These are phyloP conservation scores for Toxoplasma gondii DNA, from an alignment of 169 alveolate species.

Conservation along the genomic window DNA sequence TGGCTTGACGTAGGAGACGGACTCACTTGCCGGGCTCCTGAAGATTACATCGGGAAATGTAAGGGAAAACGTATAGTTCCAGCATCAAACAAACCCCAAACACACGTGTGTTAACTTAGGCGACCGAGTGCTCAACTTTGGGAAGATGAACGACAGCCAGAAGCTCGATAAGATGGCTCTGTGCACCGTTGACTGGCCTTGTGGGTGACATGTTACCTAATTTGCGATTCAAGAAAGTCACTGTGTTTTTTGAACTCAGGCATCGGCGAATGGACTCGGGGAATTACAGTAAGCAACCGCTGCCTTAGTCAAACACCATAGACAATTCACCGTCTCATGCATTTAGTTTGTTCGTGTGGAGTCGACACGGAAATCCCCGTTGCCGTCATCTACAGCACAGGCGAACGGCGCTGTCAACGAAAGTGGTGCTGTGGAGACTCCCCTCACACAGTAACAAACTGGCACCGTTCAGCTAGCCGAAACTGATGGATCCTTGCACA, in stretches of 20 bases:
- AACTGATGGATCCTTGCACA: too few species aligned
- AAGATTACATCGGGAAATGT: constrained; percentile 30
- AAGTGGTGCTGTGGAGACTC: background rate
- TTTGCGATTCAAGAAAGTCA: background rate
- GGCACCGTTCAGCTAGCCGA: background rate
- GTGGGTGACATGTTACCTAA: background rate
- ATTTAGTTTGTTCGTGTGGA: too few species aligned
- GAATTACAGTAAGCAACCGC: background rate
- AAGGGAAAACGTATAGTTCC: background rate
- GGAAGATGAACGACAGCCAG: background rate
- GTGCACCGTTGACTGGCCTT: constrained; percentile 50
- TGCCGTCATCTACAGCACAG: background rate
- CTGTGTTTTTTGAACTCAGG: background rate
- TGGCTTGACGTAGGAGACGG: constrained; percentile 56
- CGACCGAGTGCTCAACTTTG: background rate
- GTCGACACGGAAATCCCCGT: too few species aligned
- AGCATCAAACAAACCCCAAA: background rate
- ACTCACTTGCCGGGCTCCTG: constrained; percentile 36
- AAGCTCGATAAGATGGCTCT: constrained; percentile 28
- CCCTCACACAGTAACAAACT: background rate
- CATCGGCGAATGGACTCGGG: constrained; percentile 31
- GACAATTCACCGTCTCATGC: too few species aligned
- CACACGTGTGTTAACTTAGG: background rate
- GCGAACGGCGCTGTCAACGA: constrained; percentile 12
- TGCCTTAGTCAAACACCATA: too few species aligned